Evolutionary conservation across 2,329 filamentous ascomycete species (phyloP), one percentile per base, ranked within the genome.

Genomic region (Talaromyces sp.): DNA sequence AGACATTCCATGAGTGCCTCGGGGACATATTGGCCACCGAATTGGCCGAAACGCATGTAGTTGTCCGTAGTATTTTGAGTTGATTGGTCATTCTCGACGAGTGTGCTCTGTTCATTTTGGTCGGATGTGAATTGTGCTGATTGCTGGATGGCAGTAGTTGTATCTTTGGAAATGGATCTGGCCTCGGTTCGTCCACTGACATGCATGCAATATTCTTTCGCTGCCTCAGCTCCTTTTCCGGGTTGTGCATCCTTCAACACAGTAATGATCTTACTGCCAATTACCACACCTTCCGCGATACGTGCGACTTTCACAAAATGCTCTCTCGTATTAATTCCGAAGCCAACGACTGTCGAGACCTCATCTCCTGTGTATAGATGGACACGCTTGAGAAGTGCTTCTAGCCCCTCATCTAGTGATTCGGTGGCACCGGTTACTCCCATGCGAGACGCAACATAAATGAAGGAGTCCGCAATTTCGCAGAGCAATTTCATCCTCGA

Each of bases 1-100:
- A 97, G 79, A 69, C 91, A 97, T 75, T 96, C 91, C 89, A 96
- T 97, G 55, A 97, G 81, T n/a, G 90, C 91, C 74, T 97, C 93
- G 0, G 93, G 94, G 3, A 96, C 92, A 68, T 96, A 97, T 73
- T 97, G 92, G 9, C 93, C 93, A 60, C 93, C 93, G 59, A 94
- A 97, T 68, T 95, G 86, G 60, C 93, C 92, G 65, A 97, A 97
- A 39, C 90, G 85, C 43, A 36, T 46, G 30, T 46, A n/a, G 6
- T 36, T 19, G 19, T 46, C 30, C n/a, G 43, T 36, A 19, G 11
- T 24, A 9, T 20, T 13, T 1, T 14, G 7, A 16, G 4, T 35
- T 19, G 17, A 11, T 1, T 44, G 41, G 17, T 30, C 29, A 2
- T 35, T 17, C 2, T 47, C 27, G 3, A 37, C 47, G 2, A 42